Evolutionary conservation across 495 filamentous ascomycete species (phyloP), one percentile per base, ranked within the genome.

Genomic region (Penicillium daleae): DNA sequence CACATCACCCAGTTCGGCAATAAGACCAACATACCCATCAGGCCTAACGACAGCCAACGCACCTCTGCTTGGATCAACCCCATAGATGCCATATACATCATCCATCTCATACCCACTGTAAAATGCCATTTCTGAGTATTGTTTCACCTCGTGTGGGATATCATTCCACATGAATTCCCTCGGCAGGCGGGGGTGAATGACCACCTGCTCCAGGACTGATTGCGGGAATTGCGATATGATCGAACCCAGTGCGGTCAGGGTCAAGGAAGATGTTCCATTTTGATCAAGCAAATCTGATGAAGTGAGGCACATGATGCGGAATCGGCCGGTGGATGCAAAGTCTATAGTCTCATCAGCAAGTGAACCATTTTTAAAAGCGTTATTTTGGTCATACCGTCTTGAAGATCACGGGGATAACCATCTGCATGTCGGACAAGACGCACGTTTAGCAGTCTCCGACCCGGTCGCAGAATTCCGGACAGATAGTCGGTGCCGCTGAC

Each of bases 81-180:
- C 90, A 56, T 85, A 89, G 3, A 78, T 82, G 22, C 77, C 75
- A 68, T 92, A 91, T 1, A 87, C 88, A 58, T 86, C 87, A 70
- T 85, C 90, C 13, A 90, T 79, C 66, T 86, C 87, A 37, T 82
- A 78, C 56, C 89, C 90, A 61, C 88, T 87, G 76, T 86, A 89
- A 12, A 88, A 88, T 0, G 72, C 69, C 64, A 82, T 80, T 62
- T 84, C 74, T 19, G 85, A 81, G 56, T 80, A 85, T 7, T 85
- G 78, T 66, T 86, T 86, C 56, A 89, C 71, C 17, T 87, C 75
- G 1, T 74, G 72, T 1, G 86, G 87, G 12, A 90, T 78, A 55
- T 89, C 85, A 17, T 81, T 66, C 64, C 90, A 78, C 61, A 86
- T 83, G 33, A 83, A 81, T 0, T 82, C 73, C 1, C 57, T 74